Base-by-base conservation (phyloP, 441 rosid species). In the Corymbia citriodora region DNA sequence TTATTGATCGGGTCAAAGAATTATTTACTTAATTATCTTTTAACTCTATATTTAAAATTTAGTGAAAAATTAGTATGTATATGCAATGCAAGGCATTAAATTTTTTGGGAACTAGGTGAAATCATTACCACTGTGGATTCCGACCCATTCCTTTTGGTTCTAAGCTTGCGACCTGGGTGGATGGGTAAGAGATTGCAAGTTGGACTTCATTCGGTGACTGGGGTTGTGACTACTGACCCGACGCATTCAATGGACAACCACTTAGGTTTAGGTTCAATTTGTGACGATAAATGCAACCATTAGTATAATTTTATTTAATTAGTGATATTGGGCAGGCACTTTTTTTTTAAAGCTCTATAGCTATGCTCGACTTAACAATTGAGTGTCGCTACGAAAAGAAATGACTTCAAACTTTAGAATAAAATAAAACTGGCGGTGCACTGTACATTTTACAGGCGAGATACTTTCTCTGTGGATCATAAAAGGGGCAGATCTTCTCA, bases 301-400 rank as follows among this genome's bases (percentile, higher is more conserved):
- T 72, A 3, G 27, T 36, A 6, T 19, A 36, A 72, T 65, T 36
- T 36, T 36, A 36, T 72, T 72, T 72, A 72, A 40, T 36, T 36
- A 36, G 49, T 19, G 82, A 23, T 72, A 36, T 72, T 0, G 0
- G 29, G 82, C 6, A 19, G 27, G 9, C 15, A 2, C 23, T 3
- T 70, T 16, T 6, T 19, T 5, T 19, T 19, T 17, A 3, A 29
- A 10, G 10, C 2, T 36, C 1, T 19, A 25, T 25, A 72, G 8
- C 49, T 36, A 19, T 36, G 25, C 0, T 72, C 0, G 8, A 10
- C 36, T 72, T 1, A 36, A 70, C 10, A 2, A 70, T 70, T 19
- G 1, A 5, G 27, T 70, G 4, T 18, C 11, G 11, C 0, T 33
- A 0, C 25, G 2, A 70, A 68, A 31, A 68, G 2, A 31, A 70